Base-by-base conservation (phyloP, 2,329 filamentous ascomycete genomes). In the Raffaelea deltoideospora region DNA sequence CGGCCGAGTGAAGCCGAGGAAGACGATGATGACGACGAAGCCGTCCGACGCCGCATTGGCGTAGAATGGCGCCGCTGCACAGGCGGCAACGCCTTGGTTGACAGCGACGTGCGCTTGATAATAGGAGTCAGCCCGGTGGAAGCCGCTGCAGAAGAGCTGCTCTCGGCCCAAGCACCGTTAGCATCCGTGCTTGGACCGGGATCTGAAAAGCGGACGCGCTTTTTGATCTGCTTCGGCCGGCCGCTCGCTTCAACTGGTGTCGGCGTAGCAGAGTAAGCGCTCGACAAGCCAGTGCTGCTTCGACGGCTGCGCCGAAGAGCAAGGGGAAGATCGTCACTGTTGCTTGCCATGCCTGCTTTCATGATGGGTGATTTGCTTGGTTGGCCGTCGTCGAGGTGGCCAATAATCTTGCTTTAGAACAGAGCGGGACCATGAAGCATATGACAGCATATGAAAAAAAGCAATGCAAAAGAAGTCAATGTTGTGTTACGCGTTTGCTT, bases 201-300 rank as follows among this genome's bases (percentile, higher is more conserved):
- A 29, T 76, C 70, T 0, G 72, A 76, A 53, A 76, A 74, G 27
- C 72, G 67, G 18, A 75, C 69, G 39, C 59, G 58, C 44, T 67
- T 69, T 46, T 61, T 67, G 2, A 51, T n/a, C 35, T n/a, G n/a
- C n/a, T n/a, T n/a, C n/a, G n/a, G n/a, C n/a, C n/a, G n/a, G n/a
- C n/a, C n/a, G n/a, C 49, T 57, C 10, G n/a, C 17, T 10, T 27
- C 6, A 19, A 21, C 23, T 10, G 33, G 15, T 26, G 10, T 14
- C 10, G n/a, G 33, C 6, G 26, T 14, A 4, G 31, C 29, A 17
- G 18, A 15, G 20, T 41, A 44, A 26, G 42, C 33, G 26, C 39
- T 33, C 23, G 38, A 45, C 37, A 41, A 43, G 15, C 47, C 46
- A 10, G 39, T 33, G 21, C 51, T 60, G 42, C 56, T 60, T 24